Base-by-base conservation (phyloP, 176 grass and related monocot genomes). In the Microstegium vimineum region DNA sequence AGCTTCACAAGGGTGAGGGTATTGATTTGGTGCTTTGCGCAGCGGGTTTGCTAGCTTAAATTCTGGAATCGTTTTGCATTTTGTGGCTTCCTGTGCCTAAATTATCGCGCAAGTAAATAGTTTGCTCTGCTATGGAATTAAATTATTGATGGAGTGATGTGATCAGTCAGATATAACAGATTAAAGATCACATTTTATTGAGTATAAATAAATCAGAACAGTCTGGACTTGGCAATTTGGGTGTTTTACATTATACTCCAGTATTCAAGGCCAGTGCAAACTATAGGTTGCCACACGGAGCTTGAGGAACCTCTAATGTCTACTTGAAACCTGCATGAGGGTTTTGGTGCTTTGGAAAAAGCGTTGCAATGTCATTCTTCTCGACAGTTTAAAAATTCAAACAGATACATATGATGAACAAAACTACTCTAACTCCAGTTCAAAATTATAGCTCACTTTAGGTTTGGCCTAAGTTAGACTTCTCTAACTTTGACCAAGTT, bases 1-100 rank as follows among this genome's bases (percentile, higher is more conserved):
- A 99, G 87, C 91, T 99, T 38, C 93, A 99, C 68, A 94, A 96
- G 81, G 97, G 93, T 95, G 68, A 80, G 10, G 12, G 18, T 41
- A 68, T 85, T 69, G 33, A 4, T 61, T 72, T 51, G 28, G n/a
- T 52, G 12, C 33, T 36, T 5, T 10, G 32, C 20, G 3, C 32
- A 2, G 51, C 46, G 33, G 9, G 66, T 67, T 23, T 45, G 17
- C 33, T 10, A 38, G 6, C 57, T 56, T 54, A 6, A 6, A 23
- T 56, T 22, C 8, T 38, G 61, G 60, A 46, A 46, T 41, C 4
- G 4, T 41, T 77, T 25, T 23, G 10, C 13, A 25, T 33, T 33
- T 45, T 46, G 23, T 78, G 37, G 57, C 36, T 33, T 32, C 4
- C 7, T 2, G 16, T 78, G 38, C 3, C 37, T 20, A 63, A 78